A percentile compares a stretch with the other conserved stretches of the same genome.
phyloP scores from a whole-genome alignment of 495 filamentous ascomycete species.

The Geopyxis carbonaria region DNA sequence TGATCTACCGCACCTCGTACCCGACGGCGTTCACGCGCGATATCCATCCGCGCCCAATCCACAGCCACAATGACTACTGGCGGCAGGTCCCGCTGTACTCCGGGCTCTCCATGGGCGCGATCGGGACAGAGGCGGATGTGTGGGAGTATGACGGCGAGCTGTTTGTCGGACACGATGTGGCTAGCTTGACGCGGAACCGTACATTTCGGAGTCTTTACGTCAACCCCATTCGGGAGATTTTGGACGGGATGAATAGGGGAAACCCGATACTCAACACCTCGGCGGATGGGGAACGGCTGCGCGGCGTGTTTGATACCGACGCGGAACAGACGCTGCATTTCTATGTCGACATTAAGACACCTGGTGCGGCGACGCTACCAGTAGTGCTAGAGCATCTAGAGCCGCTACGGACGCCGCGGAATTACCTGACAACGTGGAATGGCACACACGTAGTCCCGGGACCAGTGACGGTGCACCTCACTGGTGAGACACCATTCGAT shows the following conservation, averaged over 20 bases:
- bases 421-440: slow-evolving; percentile 42
- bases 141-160: slow-evolving; percentile 56
- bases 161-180: slow-evolving; percentile 40
- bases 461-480: slow-evolving; percentile 61
- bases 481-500: slow-evolving; percentile 61
- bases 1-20: slow-evolving; percentile 29
- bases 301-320: slow-evolving; percentile 46
- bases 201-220: slow-evolving; percentile 50
- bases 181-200: slow-evolving; percentile 34
- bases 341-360: slow-evolving; percentile 57
- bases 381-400: slow-evolving; percentile 44
- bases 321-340: slow-evolving; percentile 48
- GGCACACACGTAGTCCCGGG: slow-evolving; percentile 31
- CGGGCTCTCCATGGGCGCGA: slow-evolving; percentile 52
- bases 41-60: slow-evolving; percentile 22
- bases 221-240: slow-evolving; percentile 40
- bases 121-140: slow-evolving; percentile 73
- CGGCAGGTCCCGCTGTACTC: slow-evolving; percentile 50
- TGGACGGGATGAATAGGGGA: slow-evolving; percentile 36
- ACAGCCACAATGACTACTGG: slow-evolving; percentile 91
- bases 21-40: slow-evolving; percentile 46
- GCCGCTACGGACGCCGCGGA: slow-evolving; percentile 47
- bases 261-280: background rate
- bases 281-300: slow-evolving; percentile 7
- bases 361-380: slow-evolving; percentile 33